Conservation (phyloP, 1,284 basidiomycete species). For the Malassezia equina region DNA sequence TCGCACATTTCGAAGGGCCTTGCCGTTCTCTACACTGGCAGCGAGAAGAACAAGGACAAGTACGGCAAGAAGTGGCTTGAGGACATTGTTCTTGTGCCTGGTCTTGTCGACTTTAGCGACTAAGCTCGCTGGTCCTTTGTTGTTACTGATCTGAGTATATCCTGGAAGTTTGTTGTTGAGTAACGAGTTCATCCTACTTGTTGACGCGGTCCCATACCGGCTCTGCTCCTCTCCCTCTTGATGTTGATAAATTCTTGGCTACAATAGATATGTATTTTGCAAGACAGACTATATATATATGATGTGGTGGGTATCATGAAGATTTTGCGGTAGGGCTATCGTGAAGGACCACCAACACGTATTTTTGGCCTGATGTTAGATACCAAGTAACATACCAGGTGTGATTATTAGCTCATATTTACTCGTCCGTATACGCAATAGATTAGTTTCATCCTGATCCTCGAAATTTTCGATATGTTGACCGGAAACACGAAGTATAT, state of each 20-base stretch:
- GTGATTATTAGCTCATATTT: slow-evolving; percentile 44
- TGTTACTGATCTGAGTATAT: neutral
- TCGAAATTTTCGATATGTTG: slow-evolving; percentile 2
- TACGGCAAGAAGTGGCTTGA: slow-evolving; percentile 29
- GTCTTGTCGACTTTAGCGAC: slow-evolving; percentile 35
- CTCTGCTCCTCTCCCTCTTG: neutral
- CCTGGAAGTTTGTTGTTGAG: neutral
- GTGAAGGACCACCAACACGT: slow-evolving; percentile 40
- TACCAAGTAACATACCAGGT: slow-evolving; percentile 19
- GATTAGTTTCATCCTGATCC: slow-evolving; percentile 26
- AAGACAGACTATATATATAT: neutral
- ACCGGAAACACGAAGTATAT: neutral
- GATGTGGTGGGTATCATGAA: neutral
- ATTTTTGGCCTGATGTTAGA: slow-evolving; percentile 26
- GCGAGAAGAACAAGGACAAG: neutral
- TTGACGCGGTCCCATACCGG: neutral
- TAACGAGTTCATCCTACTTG: neutral
- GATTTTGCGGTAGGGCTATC: slow-evolving; percentile 1
- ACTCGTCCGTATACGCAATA: slow-evolving; percentile 36
- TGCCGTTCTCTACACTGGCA: slow-evolving; percentile 25
- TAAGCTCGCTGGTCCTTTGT: neutral
- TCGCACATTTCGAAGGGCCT: slow-evolving; percentile 27
- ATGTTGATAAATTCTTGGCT: neutral
- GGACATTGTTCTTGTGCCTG: slow-evolving; percentile 22
- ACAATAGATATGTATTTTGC: neutral